These are phyloP conservation scores for Curvularia lunata DNA, from an alignment of 2,329 filamentous ascomycete genomes.

Conservation along the genomic window DNA sequence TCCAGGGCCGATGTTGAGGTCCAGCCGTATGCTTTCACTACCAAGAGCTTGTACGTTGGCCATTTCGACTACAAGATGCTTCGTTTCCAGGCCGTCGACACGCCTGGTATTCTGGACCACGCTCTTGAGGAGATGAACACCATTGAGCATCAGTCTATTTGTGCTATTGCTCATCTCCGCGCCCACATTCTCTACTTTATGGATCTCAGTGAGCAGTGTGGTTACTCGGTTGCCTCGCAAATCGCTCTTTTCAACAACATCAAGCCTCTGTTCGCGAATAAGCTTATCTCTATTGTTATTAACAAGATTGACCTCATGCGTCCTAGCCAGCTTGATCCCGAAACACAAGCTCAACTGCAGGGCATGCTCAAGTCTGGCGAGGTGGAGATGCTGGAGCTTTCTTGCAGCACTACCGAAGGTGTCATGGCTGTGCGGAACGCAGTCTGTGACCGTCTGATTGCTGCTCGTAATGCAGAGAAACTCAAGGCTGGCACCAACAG, in stretches of 20 bases:
- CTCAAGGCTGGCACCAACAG: constrained; percentile 85
- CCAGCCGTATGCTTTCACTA: constrained; percentile 98
- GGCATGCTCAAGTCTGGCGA: constrained; percentile 82
- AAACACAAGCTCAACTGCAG: constrained; percentile 78
- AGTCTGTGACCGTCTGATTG: constrained; percentile 89
- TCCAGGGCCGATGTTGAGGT: constrained; percentile 95
- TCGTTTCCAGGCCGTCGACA: constrained; percentile 92
- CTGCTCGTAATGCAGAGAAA: constrained; percentile 93
- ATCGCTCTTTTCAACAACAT: constrained; percentile 92
- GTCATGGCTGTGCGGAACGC: constrained; percentile 95
- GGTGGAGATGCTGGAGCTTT: constrained; percentile 90
- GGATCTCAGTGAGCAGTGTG: constrained; percentile 96
- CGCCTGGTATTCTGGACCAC: constrained; percentile 96
- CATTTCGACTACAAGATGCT: constrained; percentile 98
- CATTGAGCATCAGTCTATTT: constrained; percentile 99
- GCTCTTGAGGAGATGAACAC: constrained; percentile 98
- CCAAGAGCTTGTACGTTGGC: constrained; percentile 94
- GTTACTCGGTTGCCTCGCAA: constrained; percentile 90
- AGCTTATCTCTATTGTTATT: constrained; percentile 93
- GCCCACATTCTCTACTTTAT: constrained; percentile 98
- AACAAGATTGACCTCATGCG: constrained; percentile 97
- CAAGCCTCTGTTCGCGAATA: constrained; percentile 95
- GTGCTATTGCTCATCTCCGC: constrained; percentile 93
- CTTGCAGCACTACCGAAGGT: constrained; percentile 93
- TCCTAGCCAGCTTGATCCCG: constrained; percentile 83